Percentiles rank a stretch among this genome's conserved stretches.
phyloP scores from a whole-genome alignment of 257 asterid species.

The Linderniella brevidens region DNA sequence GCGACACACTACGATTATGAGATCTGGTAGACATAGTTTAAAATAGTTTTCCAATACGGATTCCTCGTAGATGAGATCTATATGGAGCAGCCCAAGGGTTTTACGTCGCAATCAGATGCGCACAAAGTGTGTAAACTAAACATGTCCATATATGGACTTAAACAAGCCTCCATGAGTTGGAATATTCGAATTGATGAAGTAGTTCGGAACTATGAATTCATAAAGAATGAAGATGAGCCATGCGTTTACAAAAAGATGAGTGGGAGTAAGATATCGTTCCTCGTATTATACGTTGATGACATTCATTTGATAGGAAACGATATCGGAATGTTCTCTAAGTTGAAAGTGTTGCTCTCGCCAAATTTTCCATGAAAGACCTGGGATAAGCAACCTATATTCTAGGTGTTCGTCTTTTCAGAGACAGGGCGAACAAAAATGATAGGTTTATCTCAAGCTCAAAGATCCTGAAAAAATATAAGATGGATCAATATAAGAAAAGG shows the following conservation, averaged over 20 bases:
- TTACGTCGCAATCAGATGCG: too few relatives aligned
- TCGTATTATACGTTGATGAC: neutral
- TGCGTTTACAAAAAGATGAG: neutral
- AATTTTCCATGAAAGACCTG: neutral
- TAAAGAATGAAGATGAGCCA: neutral
- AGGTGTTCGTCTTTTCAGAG: too few relatives aligned
- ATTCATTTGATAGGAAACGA: neutral
- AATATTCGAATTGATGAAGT: neutral
- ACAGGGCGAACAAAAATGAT: too few relatives aligned
- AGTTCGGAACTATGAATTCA: neutral
- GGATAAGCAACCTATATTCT: neutral
- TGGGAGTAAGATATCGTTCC: neutral
- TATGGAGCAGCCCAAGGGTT: neutral
- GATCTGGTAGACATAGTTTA: neutral
- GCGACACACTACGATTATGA: too few relatives aligned
- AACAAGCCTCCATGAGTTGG: neutral
- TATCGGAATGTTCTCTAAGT: neutral
- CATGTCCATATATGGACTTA: neutral
- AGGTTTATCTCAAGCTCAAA: neutral
- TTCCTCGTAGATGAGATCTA: neutral
- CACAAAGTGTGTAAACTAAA: neutral
- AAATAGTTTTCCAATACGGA: neutral
- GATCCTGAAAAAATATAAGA: neutral
- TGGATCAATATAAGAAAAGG: neutral
- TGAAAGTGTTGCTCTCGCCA: neutral